phyloP scores from a whole-genome alignment of 2,329 filamentous ascomycete species.

The Alternaria sp. region DNA sequence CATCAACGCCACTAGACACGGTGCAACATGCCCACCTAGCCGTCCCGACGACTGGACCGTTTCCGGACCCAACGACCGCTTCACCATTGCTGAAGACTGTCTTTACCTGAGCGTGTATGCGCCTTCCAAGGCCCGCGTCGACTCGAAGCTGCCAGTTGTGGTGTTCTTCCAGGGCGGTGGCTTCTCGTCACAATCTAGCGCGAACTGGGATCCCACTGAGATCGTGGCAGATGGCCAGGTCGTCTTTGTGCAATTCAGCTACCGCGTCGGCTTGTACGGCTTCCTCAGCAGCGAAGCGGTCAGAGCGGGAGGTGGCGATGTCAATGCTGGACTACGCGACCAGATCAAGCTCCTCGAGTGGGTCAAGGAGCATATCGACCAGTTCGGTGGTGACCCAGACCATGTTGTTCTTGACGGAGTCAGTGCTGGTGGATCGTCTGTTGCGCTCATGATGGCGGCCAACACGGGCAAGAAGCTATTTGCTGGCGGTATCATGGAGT shows the following conservation, averaged over 20 bases:
- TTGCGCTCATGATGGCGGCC: conserved; percentile 46
- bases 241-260: conserved; percentile 77
- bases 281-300: conserved; percentile 72
- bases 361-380: conserved; percentile 70
- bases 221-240: conserved; percentile 70
- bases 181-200: conserved; percentile 57
- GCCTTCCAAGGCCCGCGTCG: conserved; percentile 61
- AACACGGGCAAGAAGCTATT: conserved; percentile 58
- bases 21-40: conserved; percentile 48
- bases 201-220: conserved; percentile 67
- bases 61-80: conserved; percentile 19
- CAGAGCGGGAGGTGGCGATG: conserved; percentile 54
- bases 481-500: conserved; percentile 63
- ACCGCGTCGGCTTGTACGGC: conserved; percentile 77
- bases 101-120: conserved; percentile 73
- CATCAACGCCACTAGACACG: conserved; percentile 35
- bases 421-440: conserved; percentile 68
- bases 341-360: conserved; percentile 75
- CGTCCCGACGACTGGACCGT: conserved; percentile 34
- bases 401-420: conserved; percentile 75
- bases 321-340: conserved; percentile 76
- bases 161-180: conserved; percentile 63
- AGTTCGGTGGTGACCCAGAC: conserved; percentile 74
- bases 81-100: conserved; percentile 67
- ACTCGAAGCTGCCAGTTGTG: conserved; percentile 70